Evolutionary conservation across 257 asterid species (phyloP), one percentile per base, ranked within the genome.

Genomic region (Cordia subcordata): DNA sequence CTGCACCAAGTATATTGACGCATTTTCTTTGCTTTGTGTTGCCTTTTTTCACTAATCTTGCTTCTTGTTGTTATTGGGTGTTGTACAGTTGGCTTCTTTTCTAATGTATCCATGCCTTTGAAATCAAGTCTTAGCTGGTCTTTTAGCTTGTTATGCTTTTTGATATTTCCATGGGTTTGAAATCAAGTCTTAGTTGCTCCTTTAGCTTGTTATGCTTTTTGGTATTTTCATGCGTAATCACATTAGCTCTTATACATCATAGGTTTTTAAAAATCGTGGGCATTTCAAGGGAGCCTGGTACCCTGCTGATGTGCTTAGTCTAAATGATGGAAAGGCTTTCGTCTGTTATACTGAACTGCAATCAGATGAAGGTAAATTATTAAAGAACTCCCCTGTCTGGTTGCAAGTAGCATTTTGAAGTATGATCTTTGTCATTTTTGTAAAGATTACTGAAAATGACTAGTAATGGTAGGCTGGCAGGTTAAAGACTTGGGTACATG

Each of bases 181-280:
- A n/a, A n/a, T n/a, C n/a, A n/a, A n/a, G n/a, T n/a, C n/a, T 5
- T 14, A 3, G 20, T 4, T 17, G 13, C 22, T 49, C 16, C 11
- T 0, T 49, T 5, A 49, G 20, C 27, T 49, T 49, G 11, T 49
- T 49, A 9, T 42, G 15, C 2, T 45, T 4, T 13, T 16, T 49
- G 27, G 12, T 27, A 27, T 27, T 27, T 27, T 27, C 35, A 27
- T 27, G 35, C 35, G 6, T 27, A 27, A 27, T 27, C 35, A 27
- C 6, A 27, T 27, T 49, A 49, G 21, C 10, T 49, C 13, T 49
- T 49, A 16, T 19, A 49, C 8, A 49, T 62, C 10, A 60, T 77
- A 94, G 99, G 95, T 94, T 74, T 87, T 79, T 57, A 94, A 78
- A 70, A 93, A 82, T 61, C 68, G 65, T 66, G 95, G 83, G 27